Conservation (phyloP, 495 filamentous ascomycete genomes). For the Lichina pygmaea region DNA sequence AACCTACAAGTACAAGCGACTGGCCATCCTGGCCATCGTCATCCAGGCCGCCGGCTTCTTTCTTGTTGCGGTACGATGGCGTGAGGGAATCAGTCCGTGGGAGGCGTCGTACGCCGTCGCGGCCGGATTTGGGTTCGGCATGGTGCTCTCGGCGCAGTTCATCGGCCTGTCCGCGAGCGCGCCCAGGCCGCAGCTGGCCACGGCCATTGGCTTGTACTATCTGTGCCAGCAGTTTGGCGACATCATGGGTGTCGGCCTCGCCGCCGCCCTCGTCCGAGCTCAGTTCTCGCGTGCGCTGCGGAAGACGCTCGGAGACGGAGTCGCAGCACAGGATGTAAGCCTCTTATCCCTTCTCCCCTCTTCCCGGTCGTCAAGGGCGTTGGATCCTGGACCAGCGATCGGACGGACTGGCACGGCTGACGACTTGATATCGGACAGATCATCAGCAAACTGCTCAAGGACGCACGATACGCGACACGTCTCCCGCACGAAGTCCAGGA, state of each 20-base stretch:
- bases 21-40: slow-evolving; percentile 5
- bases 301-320: slow-evolving; percentile 1
- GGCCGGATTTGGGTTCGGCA: slow-evolving; percentile 8
- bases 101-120: slow-evolving; percentile 7
- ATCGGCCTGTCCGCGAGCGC: slow-evolving; percentile 9
- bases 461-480: slow-evolving; percentile 6
- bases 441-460: slow-evolving; percentile 9
- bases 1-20: slow-evolving; percentile 8
- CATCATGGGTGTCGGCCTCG: slow-evolving; percentile 10
- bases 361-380: not conserved
- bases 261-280: slow-evolving; percentile 7
- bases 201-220: slow-evolving; percentile 11
- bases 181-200: slow-evolving; percentile 7
- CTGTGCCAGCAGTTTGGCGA: slow-evolving; percentile 14
- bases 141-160: slow-evolving; percentile 12
- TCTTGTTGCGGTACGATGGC: slow-evolving; percentile 11
- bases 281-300: slow-evolving; percentile 6
- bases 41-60: slow-evolving; percentile 5
- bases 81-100: slow-evolving; percentile 6
- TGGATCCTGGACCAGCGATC: not conserved
- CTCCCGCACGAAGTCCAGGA: slow-evolving; percentile 4
- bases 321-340: slow-evolving; percentile 4
- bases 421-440: slow-evolving; percentile 4
- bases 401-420: not conserved
- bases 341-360: not conserved